phyloP scores from a whole-genome alignment of 1,284 basidiomycete species.

The Omphalotus olearius region DNA sequence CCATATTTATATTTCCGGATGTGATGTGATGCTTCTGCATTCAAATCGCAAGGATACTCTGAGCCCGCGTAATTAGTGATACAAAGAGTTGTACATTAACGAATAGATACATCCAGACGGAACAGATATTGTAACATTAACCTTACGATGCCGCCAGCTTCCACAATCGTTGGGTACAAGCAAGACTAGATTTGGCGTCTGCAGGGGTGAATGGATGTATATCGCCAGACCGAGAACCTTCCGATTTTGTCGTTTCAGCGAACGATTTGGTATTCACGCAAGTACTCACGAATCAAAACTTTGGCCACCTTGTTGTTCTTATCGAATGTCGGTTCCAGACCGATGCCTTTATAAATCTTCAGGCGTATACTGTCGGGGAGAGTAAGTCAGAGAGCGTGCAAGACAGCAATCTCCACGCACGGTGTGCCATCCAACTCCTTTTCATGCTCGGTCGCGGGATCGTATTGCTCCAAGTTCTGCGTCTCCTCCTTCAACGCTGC shows the following conservation, averaged over 20 bases:
- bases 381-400: conserved; percentile 12
- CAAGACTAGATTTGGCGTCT: conserved; percentile 26
- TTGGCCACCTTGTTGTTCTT: conserved; percentile 47
- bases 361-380: conserved; percentile 49
- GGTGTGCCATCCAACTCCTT: conserved; percentile 60
- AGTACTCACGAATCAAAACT: conserved; percentile 62
- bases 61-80: no score
- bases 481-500: conserved; percentile 61
- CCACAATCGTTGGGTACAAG: conserved; percentile 50
- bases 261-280: not conserved
- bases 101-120: no score
- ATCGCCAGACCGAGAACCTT: conserved; percentile 61
- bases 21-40: no score
- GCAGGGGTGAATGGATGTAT: conserved; percentile 42
- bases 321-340: conserved; percentile 61
- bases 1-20: no score
- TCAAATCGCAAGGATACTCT: no score
- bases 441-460: conserved; percentile 67
- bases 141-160: conserved; percentile 48
- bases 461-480: conserved; percentile 55
- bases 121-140: not conserved
- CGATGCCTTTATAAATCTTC: conserved; percentile 62
- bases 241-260: not conserved
- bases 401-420: conserved; percentile 33
- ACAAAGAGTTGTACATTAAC: no score